A percentile compares a stretch with the other conserved stretches of the same genome.
phyloP scores from a whole-genome alignment of 805 yeast genomes.

The Spathaspora passalidarum region DNA sequence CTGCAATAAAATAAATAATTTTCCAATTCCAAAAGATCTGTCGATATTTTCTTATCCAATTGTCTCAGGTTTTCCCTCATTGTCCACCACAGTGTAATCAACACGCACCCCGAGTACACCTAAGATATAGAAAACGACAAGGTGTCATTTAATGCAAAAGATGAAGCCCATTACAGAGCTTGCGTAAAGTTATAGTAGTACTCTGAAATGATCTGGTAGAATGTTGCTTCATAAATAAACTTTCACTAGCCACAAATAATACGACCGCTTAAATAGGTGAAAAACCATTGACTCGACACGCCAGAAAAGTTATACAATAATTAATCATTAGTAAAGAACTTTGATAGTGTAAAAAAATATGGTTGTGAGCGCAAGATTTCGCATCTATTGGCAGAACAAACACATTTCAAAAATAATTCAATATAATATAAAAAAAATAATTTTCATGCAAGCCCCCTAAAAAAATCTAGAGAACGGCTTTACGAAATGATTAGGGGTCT shows the following conservation, averaged over 20 bases:
- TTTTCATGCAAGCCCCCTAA: slow-evolving; percentile 2
- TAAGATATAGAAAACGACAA: too few relatives aligned
- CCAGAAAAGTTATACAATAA: not conserved
- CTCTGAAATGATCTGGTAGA: too few relatives aligned
- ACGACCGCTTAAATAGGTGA: not conserved
- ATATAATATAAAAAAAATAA: not conserved
- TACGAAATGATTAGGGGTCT: not conserved
- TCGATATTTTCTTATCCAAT: not conserved
- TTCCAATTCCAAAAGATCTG: not conserved
- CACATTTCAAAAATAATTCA: not conserved
- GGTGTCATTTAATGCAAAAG: too few relatives aligned
- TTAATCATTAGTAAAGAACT: not conserved
- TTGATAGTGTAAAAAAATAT: not conserved
- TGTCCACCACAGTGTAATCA: not conserved
- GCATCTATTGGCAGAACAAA: not conserved
- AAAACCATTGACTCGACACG: not conserved
- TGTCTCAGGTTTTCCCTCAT: not conserved
- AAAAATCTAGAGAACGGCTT: not conserved
- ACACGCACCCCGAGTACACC: slow-evolving; percentile 1
- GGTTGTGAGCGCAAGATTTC: not conserved
- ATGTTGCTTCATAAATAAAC: not conserved
- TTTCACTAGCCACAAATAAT: not conserved
- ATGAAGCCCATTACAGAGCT: too few relatives aligned
- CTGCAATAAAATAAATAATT: not conserved
- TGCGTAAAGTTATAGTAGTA: too few relatives aligned